These are phyloP conservation scores for Beta macrorhiza DNA, from an alignment of 179 eudicot genomes.

Conservation along the genomic window DNA sequence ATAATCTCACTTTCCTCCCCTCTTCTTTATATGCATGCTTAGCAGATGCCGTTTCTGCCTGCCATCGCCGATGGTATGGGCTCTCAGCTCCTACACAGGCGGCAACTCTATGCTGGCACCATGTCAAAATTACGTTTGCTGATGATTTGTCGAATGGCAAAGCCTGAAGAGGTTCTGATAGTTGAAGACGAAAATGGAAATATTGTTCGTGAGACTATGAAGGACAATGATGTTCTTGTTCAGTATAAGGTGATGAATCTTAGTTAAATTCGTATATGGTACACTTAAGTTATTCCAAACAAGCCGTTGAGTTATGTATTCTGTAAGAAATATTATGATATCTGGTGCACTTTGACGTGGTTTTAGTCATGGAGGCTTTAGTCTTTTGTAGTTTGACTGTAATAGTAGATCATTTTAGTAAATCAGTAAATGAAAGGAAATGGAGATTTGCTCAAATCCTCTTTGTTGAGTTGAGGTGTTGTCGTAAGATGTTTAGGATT, in stretches of 20 bases:
- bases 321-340: not conserved
- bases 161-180: slow-evolving; percentile 99
- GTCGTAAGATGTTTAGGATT: not conserved
- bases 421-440: not conserved
- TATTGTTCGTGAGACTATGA: slow-evolving; percentile 99
- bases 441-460: not conserved
- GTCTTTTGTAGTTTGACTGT: not conserved
- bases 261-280: not conserved
- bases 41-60: slow-evolving; percentile 60
- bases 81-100: slow-evolving; percentile 65
- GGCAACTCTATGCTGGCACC: slow-evolving; percentile 77
- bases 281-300: not conserved
- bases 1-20: not conserved
- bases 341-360: not conserved
- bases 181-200: slow-evolving; percentile 99
- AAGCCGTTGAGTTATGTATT: not conserved
- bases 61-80: slow-evolving; percentile 78
- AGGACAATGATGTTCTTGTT: slow-evolving; percentile 98
- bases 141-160: slow-evolving; percentile 98
- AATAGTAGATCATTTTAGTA: not conserved
- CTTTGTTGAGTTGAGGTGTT: not conserved
- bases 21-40: not conserved
- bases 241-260: slow-evolving; percentile 77
- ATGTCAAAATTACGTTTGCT: slow-evolving; percentile 89
- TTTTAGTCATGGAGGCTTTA: not conserved